Conservation (phyloP, 352 stramenopile species). For the Phytopythium kandeliae region DNA sequence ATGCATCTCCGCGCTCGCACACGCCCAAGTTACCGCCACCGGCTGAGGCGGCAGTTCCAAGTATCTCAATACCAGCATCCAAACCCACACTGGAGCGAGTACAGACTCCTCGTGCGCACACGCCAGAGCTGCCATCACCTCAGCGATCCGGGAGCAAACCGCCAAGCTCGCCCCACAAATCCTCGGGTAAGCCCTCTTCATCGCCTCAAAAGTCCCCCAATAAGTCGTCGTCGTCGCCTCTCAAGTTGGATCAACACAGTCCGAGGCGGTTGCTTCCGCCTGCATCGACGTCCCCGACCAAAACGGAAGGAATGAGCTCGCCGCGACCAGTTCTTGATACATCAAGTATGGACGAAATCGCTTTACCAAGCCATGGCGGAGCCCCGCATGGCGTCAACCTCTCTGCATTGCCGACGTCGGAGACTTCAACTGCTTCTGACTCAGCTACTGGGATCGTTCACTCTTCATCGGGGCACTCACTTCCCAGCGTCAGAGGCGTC, state of each 20-base stretch:
- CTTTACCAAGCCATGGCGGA: neutral
- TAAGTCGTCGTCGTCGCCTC: neutral
- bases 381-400: neutral
- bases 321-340: neutral
- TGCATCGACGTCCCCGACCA: constrained; percentile 2
- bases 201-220: neutral
- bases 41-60: neutral
- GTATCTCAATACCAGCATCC: neutral
- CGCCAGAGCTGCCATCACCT: neutral
- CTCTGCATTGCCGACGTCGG: neutral
- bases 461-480: constrained; percentile 17
- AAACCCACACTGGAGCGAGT: constrained; percentile 1
- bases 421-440: neutral
- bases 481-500: constrained; percentile 47
- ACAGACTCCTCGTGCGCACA: neutral
- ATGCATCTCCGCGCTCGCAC: neutral
- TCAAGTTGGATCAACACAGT: constrained; percentile 5
- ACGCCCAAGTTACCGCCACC: neutral
- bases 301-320: constrained; percentile 1
- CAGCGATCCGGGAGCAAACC: neutral
- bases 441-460: neutral
- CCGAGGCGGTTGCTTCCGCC: neutral
- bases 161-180: neutral
- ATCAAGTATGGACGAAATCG: neutral
- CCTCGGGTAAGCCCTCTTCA: neutral